phyloP scores from a whole-genome alignment of 192 early-diverging fungal species.

The Anaeromyces robustus region DNA sequence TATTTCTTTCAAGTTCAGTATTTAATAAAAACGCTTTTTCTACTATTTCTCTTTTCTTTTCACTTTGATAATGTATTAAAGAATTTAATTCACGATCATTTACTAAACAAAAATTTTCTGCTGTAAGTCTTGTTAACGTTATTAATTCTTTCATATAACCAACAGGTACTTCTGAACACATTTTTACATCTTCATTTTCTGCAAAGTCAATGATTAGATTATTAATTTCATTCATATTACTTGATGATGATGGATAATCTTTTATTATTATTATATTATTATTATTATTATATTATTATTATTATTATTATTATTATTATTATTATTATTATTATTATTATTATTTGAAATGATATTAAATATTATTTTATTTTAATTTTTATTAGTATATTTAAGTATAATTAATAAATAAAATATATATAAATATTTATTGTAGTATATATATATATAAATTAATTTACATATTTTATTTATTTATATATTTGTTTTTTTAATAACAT shows the following conservation, averaged over 20 bases:
- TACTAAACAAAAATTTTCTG: neutral
- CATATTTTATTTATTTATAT: no score
- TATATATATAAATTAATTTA: no score
- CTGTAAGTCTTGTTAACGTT: neutral
- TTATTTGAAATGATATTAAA: no score
- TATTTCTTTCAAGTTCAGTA: neutral
- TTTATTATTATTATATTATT: no score
- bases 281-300: no score
- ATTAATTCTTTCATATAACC: neutral
- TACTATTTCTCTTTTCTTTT: neutral
- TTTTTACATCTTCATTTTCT: neutral
- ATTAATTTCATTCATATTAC: neutral
- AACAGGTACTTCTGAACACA: neutral
- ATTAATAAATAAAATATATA: no score
- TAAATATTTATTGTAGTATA: no score
- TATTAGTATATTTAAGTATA: no score
- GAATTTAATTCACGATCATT: neutral
- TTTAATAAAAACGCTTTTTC: neutral
- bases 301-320: no score
- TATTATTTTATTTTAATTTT: no score
- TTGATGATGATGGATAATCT: neutral
- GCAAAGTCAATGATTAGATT: neutral
- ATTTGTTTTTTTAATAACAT: no score
- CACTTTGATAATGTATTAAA: neutral
- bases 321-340: no score